phyloP scores from a whole-genome alignment of 2,329 filamentous ascomycete species.

The Trichoderma polysporum region DNA sequence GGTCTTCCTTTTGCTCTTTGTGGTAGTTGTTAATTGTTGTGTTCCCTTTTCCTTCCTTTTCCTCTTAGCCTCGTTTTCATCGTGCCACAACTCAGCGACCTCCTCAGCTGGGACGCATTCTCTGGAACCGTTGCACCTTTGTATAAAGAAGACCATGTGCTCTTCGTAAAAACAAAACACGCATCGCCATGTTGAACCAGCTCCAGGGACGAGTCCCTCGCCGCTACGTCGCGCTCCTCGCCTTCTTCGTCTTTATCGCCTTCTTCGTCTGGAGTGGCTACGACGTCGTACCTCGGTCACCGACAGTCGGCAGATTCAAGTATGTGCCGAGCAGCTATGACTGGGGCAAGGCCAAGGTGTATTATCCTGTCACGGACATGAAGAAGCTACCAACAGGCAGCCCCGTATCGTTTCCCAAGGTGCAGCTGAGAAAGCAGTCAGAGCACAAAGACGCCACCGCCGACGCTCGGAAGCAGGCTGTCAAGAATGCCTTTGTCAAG shows the following conservation, averaged over 20 bases:
- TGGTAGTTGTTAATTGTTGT: no score
- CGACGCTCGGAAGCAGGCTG: constrained; percentile 37
- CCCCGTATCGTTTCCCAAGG: constrained; percentile 41
- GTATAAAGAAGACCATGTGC: constrained; percentile 10
- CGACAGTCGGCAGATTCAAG: constrained; percentile 28
- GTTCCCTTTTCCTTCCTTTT: no score
- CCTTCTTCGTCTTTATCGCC: constrained; percentile 30
- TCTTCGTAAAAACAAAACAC: background rate
- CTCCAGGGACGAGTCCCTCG: constrained; percentile 34
- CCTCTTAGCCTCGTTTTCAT: no score
- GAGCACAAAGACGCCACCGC: constrained; percentile 40
- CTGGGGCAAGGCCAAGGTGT: constrained; percentile 37
- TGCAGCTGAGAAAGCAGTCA: constrained; percentile 39
- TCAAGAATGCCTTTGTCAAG: constrained; percentile 43
- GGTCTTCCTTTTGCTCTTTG: background rate
- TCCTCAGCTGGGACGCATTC: background rate
- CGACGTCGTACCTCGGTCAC: constrained; percentile 22
- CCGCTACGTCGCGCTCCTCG: constrained; percentile 34
- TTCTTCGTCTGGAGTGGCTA: constrained; percentile 32
- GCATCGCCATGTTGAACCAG: constrained; percentile 32
- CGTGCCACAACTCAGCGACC: no score
- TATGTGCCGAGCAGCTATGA: constrained; percentile 41
- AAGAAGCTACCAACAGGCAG: constrained; percentile 37
- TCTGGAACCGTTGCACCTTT: background rate
- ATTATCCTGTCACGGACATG: constrained; percentile 34